Evolutionary conservation across 2,329 filamentous ascomycete genomes (phyloP).

Genomic region (Torrubiellomyces zombiae): DNA sequence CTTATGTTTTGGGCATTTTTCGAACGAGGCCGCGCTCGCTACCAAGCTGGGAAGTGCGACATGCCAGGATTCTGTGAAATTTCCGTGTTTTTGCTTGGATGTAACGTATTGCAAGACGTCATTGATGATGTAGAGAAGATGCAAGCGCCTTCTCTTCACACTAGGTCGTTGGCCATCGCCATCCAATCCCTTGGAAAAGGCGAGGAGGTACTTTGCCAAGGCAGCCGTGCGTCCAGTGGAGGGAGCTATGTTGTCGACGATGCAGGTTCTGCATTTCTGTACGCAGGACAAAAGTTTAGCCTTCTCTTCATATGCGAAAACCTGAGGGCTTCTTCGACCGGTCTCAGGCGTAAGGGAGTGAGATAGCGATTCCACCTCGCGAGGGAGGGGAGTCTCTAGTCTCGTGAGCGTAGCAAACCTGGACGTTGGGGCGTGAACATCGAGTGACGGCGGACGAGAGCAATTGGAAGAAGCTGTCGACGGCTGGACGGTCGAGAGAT

Average conservation of each 20-base stretch:
- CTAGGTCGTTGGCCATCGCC: constrained; percentile 27
- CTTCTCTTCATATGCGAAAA: too few species aligned
- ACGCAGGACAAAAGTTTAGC: constrained; percentile 10
- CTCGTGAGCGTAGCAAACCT: constrained; percentile 49
- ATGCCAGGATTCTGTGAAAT: constrained; percentile 40
- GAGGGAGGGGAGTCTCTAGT: too few species aligned
- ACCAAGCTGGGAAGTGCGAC: constrained; percentile 45
- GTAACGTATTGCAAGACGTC: constrained; percentile 60
- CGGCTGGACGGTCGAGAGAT: constrained; percentile 49
- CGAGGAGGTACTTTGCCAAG: constrained; percentile 60
- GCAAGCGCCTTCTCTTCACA: constrained; percentile 50
- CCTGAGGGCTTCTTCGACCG: too few species aligned
- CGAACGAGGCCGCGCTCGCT: constrained; percentile 37
- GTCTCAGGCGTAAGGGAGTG: constrained; percentile 2
- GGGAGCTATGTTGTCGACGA: constrained; percentile 52
- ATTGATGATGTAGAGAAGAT: constrained; percentile 63
- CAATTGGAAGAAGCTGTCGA: constrained; percentile 50
- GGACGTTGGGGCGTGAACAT: constrained; percentile 69
- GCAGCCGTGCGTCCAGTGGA: constrained; percentile 49
- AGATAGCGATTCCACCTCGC: too few species aligned
- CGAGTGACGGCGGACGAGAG: constrained; percentile 48
- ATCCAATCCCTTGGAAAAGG: constrained; percentile 36
- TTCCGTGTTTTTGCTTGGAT: constrained; percentile 29
- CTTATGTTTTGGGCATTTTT: constrained; percentile 47
- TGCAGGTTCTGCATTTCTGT: constrained; percentile 79